phyloP scores from a whole-genome alignment of 164 flowering plant species.

The Kalanchoe fedtschenkoi region DNA sequence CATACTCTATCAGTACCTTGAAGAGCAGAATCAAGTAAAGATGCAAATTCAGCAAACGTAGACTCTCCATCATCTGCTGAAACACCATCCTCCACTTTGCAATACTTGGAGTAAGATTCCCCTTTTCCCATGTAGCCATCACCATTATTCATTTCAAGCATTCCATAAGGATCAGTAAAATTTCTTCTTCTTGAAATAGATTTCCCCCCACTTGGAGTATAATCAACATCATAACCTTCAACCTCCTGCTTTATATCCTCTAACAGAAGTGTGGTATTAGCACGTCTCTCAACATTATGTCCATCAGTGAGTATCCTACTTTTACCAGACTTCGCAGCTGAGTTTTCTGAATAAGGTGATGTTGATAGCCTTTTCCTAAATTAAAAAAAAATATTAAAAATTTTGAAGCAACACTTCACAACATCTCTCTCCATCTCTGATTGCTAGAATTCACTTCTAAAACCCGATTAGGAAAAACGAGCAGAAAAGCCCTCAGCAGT shows the following conservation, averaged over 20 bases:
- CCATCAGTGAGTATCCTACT: slow-evolving; percentile 39
- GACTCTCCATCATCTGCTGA: slow-evolving; percentile 50
- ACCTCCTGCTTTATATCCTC: slow-evolving; percentile 83
- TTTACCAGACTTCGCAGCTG: slow-evolving; percentile 37
- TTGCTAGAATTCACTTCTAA: too few species aligned
- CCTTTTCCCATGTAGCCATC: slow-evolving; percentile 23
- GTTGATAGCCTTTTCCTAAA: slow-evolving; percentile 55
- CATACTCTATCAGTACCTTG: slow-evolving; percentile 47
- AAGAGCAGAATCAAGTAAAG: slow-evolving; percentile 73
- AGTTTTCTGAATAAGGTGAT: slow-evolving; percentile 39
- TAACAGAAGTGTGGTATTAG: slow-evolving; percentile 73
- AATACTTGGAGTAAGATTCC: slow-evolving; percentile 37
- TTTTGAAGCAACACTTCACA: background rate
- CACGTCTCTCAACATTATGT: slow-evolving; percentile 35
- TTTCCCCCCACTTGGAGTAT: slow-evolving; percentile 19
- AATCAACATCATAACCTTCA: slow-evolving; percentile 35
- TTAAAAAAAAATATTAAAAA: background rate
- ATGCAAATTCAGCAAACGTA: slow-evolving; percentile 60
- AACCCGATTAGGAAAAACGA: too few species aligned
- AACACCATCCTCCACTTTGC: slow-evolving; percentile 54
- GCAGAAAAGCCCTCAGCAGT: too few species aligned
- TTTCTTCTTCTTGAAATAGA: slow-evolving; percentile 39
- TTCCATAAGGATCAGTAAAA: slow-evolving; percentile 28
- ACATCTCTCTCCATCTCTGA: background rate
- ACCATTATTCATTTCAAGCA: slow-evolving; percentile 23